Percentiles rank a stretch among this genome's conserved stretches.
phyloP scores from a whole-genome alignment of 2,329 filamentous ascomycete genomes.

The Botrytis sinoallii region DNA sequence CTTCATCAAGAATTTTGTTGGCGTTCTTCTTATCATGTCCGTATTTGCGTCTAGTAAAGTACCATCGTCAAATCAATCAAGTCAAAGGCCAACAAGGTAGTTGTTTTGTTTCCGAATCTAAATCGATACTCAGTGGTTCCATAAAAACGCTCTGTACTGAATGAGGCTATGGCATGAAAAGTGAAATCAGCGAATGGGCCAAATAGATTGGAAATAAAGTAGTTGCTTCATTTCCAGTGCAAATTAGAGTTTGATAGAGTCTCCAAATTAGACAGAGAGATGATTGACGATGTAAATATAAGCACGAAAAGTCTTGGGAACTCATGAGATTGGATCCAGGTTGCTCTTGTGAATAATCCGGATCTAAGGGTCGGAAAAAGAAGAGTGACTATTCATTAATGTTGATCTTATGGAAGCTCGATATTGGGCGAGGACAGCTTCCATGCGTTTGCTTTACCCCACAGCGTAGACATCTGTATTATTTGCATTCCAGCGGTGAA shows the following conservation, averaged over 20 bases:
- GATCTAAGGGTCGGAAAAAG: neutral
- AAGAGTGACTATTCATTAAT: neutral
- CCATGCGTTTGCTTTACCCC: neutral
- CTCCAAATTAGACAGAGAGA: neutral
- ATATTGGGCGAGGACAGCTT: neutral
- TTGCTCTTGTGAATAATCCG: neutral
- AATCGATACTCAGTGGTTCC: neutral
- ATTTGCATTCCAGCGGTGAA: neutral
- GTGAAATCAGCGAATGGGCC: neutral
- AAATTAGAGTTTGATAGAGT: neutral
- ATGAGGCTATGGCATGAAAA: neutral
- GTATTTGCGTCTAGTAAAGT: neutral
- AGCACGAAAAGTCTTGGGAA: neutral
- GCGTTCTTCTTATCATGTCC: neutral
- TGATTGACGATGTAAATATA: neutral
- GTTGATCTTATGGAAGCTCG: neutral
- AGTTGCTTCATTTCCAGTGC: neutral
- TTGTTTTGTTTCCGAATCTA: neutral
- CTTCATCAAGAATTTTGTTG: neutral
- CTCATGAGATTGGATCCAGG: neutral
- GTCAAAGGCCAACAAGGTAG: neutral
- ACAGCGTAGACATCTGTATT: neutral
- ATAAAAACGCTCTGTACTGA: neutral
- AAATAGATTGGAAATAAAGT: neutral
- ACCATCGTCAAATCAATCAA: neutral